Base-by-base conservation (phyloP, 805 yeast genomes). In the Saccharomycopsis guyanensis region DNA sequence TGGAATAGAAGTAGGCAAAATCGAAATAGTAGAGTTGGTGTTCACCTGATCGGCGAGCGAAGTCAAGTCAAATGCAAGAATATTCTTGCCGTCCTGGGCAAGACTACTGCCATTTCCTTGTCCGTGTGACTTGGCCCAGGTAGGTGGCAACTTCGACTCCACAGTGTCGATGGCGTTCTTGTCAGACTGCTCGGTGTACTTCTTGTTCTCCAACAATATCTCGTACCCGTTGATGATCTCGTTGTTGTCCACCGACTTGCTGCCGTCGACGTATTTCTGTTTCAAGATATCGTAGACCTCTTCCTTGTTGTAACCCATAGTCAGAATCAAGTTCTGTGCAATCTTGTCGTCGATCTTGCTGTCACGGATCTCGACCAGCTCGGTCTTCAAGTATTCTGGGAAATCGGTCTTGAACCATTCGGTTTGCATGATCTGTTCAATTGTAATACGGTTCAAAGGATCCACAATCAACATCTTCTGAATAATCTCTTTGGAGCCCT, bases 381-480 rank as follows among this genome's bases (percentile, higher is more conserved):
- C 47, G 7, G 38, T 22, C 35, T 42, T 66, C 51, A 89, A 72
- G 59, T 87, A 86, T 27, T 82, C 87, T 25, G 91, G 86, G 53
- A 91, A 76, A 45, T 77, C 87, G 8, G 76, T 77, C 55, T 78
- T 80, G 66, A 89, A 89, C 97, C 97, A 89, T 53, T 85, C 89
- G 61, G 91, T 96, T 59, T 87, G 83, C 82, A 88, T 80, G 39
- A 91, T 86, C 61, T 86, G 96, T 58, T 80, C 86, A 40, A 91
- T 86, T 10, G 96, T 88, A 51, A 91, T 89, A 68, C 97, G 78
- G 61, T 88, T 87, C 60, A 89, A 70, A 31, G 97, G 97, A 60
- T 89, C 88, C 24, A 91, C 97, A 52, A 89, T 95, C 48, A 89
- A 73, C 97, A 91, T 91, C 60, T 82, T 78, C 33, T 89, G 83